phyloP scores from a whole-genome alignment of 2,329 filamentous ascomycete species.

The Sarocladiaceae sp. region DNA sequence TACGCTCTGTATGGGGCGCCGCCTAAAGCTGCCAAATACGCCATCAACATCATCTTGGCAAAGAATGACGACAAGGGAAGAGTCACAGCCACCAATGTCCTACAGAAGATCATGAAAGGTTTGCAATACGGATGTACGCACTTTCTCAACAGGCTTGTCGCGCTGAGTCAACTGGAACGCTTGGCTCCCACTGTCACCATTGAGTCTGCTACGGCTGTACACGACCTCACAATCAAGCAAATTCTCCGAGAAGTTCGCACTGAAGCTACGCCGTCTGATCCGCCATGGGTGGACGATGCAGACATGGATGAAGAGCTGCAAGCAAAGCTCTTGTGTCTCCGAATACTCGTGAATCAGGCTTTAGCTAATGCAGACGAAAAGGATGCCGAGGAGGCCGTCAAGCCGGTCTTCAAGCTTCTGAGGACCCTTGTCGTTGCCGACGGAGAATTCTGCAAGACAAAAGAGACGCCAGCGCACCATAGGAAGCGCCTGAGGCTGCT shows the following conservation, averaged over 20 bases:
- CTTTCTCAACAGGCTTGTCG: constrained; percentile 69
- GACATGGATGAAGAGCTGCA: constrained; percentile 73
- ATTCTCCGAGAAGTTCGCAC: constrained; percentile 66
- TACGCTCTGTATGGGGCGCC: constrained; percentile 81
- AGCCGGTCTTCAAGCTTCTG: constrained; percentile 70
- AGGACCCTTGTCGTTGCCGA: constrained; percentile 67
- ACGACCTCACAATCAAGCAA: constrained; percentile 69
- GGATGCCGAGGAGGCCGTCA: constrained; percentile 49
- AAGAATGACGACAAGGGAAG: constrained; percentile 66
- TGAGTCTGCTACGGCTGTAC: constrained; percentile 68
- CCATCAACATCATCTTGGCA: constrained; percentile 81
- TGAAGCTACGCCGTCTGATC: constrained; percentile 48
- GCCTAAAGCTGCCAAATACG: constrained; percentile 83
- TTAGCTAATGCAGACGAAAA: constrained; percentile 51
- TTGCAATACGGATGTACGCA: constrained; percentile 67
- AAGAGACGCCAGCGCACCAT: constrained; percentile 71
- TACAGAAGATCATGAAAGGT: constrained; percentile 67
- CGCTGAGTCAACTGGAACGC: constrained; percentile 69
- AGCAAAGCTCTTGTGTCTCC: constrained; percentile 78
- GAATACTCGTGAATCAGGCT: constrained; percentile 78
- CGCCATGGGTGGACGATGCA: constrained; percentile 61
- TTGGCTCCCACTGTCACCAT: constrained; percentile 66
- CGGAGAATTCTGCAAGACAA: constrained; percentile 72
- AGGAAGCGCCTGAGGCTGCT: constrained; percentile 73
- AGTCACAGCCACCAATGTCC: constrained; percentile 76